Base-by-base conservation (phyloP, 2,329 filamentous ascomycete genomes). In the Fusarium sp. region DNA sequence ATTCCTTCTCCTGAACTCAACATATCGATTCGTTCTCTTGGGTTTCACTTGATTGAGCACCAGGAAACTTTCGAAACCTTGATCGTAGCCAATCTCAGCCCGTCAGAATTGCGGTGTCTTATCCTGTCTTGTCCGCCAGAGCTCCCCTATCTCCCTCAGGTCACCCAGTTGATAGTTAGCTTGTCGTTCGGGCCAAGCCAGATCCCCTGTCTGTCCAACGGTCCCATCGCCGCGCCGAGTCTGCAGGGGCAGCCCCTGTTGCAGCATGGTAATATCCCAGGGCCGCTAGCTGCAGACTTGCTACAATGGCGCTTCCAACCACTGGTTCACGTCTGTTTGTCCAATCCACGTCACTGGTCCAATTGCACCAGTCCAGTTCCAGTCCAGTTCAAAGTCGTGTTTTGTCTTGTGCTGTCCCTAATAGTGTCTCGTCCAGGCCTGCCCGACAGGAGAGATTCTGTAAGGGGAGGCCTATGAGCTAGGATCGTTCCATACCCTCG, bases 201-300 rank as follows among this genome's bases (percentile, higher is more conserved):
- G 33, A 18, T 10, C 58, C 67, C 58, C 51, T 56, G 59, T 49
- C 50, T 47, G 31, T 65, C 37, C 55, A 70, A 71, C 60, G 59
- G 63, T 69, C 55, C 67, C 67, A 54, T 69, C 55, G 31, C 52
- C 44, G 49, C 61, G 63, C 56, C 59, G 49, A 68, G 45, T 54
- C 74, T 76, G 74, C 74, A 75, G 70, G 72, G 74, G 70, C 66
- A 75, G 67, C 74, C 47, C 73, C 68, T 72, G 73, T 52, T 71
- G 72, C 72, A 74, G 61, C 69, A 67, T 71, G 71, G 72, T 75
- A 76, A 76, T 76, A 73, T 76, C 72, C 72, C 70, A 65, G 57
- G 49, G 38, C 61, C 71, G 59, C 60, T 76, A 76, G 74, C 62
- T 76, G 73, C 72, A 76, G 69, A 70, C 54, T 65, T 55, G 69